These are phyloP conservation scores for Camellia sinensis DNA, from an alignment of 148 eudicot species.

Conservation along the genomic window DNA sequence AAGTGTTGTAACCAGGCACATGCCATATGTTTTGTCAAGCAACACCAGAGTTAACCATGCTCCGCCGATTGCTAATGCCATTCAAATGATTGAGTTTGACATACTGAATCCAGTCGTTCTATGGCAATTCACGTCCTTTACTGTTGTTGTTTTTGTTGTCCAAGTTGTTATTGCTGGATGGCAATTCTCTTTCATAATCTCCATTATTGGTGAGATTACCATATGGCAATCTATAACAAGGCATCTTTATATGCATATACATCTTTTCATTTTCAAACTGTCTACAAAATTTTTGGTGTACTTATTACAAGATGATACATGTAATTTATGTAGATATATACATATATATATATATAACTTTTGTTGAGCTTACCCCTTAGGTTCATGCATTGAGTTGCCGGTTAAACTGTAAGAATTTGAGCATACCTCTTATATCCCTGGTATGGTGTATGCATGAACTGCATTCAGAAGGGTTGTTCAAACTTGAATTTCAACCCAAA, in stretches of 20 bases:
- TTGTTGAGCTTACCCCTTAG: background rate
- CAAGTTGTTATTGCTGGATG: background rate
- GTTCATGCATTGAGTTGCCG: background rate
- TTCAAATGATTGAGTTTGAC: background rate
- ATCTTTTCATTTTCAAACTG: background rate
- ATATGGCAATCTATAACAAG: background rate
- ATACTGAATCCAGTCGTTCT: background rate
- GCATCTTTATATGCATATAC: background rate
- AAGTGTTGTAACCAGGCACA: background rate
- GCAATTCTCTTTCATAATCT: background rate
- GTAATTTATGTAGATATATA: background rate
- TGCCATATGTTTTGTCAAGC: background rate
- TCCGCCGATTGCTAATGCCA: background rate
- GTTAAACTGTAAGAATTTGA: background rate
- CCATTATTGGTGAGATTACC: background rate
- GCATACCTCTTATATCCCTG: background rate
- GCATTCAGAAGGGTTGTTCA: background rate
- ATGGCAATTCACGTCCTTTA: background rate
- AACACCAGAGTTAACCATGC: background rate
- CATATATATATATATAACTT: background rate
- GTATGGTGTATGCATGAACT: background rate
- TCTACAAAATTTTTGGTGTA: background rate
- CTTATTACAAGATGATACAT: background rate
- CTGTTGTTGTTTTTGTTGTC: background rate
- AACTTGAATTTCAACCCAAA: background rate